These are phyloP conservation scores for Globisporangium echinulatum DNA, from an alignment of 352 stramenopile genomes.

Conservation along the genomic window DNA sequence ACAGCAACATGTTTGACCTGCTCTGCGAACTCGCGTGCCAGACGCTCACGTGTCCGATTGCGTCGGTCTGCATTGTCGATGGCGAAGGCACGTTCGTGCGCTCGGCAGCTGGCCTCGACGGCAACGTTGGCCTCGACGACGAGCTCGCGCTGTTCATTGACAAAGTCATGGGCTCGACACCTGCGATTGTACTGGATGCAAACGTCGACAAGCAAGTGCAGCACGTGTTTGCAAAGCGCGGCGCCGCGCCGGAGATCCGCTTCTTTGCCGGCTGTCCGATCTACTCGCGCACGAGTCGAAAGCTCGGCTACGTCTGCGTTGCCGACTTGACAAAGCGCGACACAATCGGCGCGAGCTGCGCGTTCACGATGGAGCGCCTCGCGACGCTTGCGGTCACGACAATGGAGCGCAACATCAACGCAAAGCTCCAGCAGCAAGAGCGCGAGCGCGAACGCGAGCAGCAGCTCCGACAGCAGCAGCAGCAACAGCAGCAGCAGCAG, in stretches of 20 bases:
- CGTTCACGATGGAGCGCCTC: slow-evolving; percentile 77
- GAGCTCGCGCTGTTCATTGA: slow-evolving; percentile 65
- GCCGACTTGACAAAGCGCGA: slow-evolving; percentile 73
- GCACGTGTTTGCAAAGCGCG: slow-evolving; percentile 39
- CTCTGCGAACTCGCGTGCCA: slow-evolving; percentile 77
- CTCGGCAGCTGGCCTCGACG: slow-evolving; percentile 41
- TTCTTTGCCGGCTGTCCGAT: slow-evolving; percentile 79
- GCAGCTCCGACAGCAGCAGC: slow-evolving; percentile 21
- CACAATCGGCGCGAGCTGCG: slow-evolving; percentile 58
- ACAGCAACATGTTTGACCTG: slow-evolving; percentile 76
- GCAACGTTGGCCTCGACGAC: slow-evolving; percentile 40
- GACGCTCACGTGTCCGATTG: slow-evolving; percentile 75
- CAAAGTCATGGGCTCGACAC: slow-evolving; percentile 74
- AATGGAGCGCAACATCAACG: slow-evolving; percentile 55
- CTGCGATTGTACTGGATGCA: slow-evolving; percentile 67
- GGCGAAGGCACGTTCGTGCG: slow-evolving; percentile 38
- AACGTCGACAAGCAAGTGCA: slow-evolving; percentile 64
- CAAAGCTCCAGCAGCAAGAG: slow-evolving; percentile 17
- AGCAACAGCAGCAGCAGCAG: slow-evolving; percentile 20
- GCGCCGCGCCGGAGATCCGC: slow-evolving; percentile 34
- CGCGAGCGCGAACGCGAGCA: slow-evolving; percentile 7
- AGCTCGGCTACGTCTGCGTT: slow-evolving; percentile 75
- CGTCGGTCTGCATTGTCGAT: slow-evolving; percentile 65
- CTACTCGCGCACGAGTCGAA: slow-evolving; percentile 60
- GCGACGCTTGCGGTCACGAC: slow-evolving; percentile 70